Base-by-base conservation (phyloP, 371 early-diverging fungal genomes). In the Mycotypha africana region DNA sequence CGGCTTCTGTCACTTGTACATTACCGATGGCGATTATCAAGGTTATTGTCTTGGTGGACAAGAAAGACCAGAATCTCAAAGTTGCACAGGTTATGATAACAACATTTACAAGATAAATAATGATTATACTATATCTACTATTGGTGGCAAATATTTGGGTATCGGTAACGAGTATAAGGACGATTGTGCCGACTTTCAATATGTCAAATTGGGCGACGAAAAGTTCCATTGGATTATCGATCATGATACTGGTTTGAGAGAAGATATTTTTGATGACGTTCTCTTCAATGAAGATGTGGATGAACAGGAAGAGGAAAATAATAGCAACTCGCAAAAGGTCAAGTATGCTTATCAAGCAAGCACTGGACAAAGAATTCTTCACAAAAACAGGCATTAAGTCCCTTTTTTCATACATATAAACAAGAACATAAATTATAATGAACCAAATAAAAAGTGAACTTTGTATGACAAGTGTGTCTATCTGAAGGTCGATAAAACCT, bases 211-310 rank as follows among this genome's bases (percentile, higher is more conserved):
- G 8, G 36, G 39, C 31, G 20, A 39, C 2, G 47, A 47, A 39
- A 47, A 47, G 33, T 47, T 30, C n/a, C 47, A 38, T 17, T 47
- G 47, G 47, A 16, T 32, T 10, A 38, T 47, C 32, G 47, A 47
- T 8, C 19, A 47, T 22, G 39, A 38, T 21, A 39, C 38, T 16
- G 32, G 39, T 14, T 23, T 38, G n/a, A n/a, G n/a, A n/a, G n/a
- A n/a, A n/a, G n/a, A n/a, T n/a, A n/a, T n/a, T n/a, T n/a, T n/a
- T n/a, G n/a, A n/a, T n/a, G n/a, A n/a, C n/a, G n/a, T n/a, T n/a
- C n/a, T n/a, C n/a, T n/a, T n/a, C n/a, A n/a, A n/a, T n/a, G n/a
- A n/a, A n/a, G n/a, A n/a, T n/a, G n/a, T n/a, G n/a, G n/a, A n/a
- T n/a, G n/a, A n/a, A n/a, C n/a, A n/a, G n/a, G n/a, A n/a, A n/a